These are phyloP conservation scores for Funneliformis caledonium DNA, from an alignment of 371 early-diverging fungal genomes.

Conservation along the genomic window DNA sequence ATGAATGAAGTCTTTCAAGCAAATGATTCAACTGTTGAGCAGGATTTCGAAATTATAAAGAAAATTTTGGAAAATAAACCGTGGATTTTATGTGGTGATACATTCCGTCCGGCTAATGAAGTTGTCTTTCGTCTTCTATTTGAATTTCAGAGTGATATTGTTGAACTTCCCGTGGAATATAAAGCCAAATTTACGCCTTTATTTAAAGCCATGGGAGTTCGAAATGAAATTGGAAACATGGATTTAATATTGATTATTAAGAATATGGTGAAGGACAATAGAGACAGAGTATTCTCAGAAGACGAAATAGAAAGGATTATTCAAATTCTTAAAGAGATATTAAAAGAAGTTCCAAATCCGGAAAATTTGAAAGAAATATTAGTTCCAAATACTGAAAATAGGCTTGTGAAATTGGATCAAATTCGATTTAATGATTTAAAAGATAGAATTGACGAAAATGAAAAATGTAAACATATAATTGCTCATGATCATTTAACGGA, in stretches of 20 bases:
- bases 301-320: neutral
- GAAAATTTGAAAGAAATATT: neutral
- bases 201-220: neutral
- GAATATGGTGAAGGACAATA: neutral
- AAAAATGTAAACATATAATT: neutral
- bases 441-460: neutral
- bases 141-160: neutral
- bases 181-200: neutral
- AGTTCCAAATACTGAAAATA: neutral
- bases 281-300: neutral
- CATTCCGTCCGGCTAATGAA: neutral
- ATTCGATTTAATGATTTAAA: conserved; percentile 2
- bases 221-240: neutral
- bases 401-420: neutral
- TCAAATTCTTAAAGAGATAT: neutral
- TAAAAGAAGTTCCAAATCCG: neutral
- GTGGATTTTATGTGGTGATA: neutral
- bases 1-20: neutral
- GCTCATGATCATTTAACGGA: neutral
- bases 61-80: neutral
- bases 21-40: neutral
- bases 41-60: neutral
- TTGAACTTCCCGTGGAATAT: neutral
- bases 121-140: neutral
- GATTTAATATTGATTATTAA: neutral